A percentile compares a stretch with the other conserved stretches of the same genome.
phyloP scores from a whole-genome alignment of 129 eudicot genomes.

The Tagetes erecta region DNA sequence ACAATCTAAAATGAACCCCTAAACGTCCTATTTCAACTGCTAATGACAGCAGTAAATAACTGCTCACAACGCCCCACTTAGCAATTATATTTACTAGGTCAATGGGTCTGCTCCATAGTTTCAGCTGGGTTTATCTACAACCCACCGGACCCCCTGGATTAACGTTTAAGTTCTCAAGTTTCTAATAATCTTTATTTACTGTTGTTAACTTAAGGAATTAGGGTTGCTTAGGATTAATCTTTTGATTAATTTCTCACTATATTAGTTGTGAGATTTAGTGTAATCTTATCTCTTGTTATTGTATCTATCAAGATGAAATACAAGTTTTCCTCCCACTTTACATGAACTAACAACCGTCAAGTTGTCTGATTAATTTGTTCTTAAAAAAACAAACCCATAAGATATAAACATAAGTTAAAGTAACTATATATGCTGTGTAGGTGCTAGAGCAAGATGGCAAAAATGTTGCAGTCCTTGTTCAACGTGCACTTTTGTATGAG shows the following conservation, averaged over 20 bases:
- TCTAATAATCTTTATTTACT: background rate
- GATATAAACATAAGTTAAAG: background rate
- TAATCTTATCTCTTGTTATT: background rate
- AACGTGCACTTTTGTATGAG: slow-evolving; percentile 92
- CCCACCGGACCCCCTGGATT: too few relatives aligned
- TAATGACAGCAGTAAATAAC: too few relatives aligned
- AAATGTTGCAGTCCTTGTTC: slow-evolving; percentile 82
- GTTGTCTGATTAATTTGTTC: background rate
- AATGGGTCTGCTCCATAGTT: too few relatives aligned
- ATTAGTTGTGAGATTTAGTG: background rate
- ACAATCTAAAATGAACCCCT: too few relatives aligned
- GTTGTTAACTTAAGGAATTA: background rate
- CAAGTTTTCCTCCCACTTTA: background rate
- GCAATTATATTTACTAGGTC: too few relatives aligned
- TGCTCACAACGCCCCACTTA: too few relatives aligned
- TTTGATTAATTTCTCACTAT: background rate
- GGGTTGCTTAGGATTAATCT: background rate
- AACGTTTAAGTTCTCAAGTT: too few relatives aligned
- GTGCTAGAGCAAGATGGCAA: slow-evolving; percentile 66
- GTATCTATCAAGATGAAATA: background rate
- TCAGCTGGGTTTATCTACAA: too few relatives aligned
- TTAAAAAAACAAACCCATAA: background rate
- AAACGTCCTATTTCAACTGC: too few relatives aligned
- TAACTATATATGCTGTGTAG: slow-evolving; percentile 41
- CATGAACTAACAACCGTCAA: background rate